Conservation (phyloP, 192 early-diverging fungal genomes). For the Podila epigama region DNA sequence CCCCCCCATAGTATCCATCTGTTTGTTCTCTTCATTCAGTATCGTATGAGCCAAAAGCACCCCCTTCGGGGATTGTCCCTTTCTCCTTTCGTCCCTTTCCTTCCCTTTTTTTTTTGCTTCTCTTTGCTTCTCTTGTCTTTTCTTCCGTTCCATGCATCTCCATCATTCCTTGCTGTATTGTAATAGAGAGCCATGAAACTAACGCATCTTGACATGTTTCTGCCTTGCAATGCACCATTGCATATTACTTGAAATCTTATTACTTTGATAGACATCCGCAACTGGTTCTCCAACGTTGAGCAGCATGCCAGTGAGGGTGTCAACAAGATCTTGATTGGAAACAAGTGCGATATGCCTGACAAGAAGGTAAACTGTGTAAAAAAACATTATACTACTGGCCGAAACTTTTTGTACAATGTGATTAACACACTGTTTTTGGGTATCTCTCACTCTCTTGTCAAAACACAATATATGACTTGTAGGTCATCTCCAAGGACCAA, state of each 20-base stretch:
- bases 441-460: background rate
- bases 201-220: background rate
- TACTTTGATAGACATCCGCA: constrained; percentile 85
- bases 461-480: background rate
- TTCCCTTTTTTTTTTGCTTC: background rate
- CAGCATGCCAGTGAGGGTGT: constrained; percentile 99
- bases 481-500: constrained; percentile 95
- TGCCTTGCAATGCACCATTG: background rate
- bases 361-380: constrained; percentile 69
- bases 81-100: background rate
- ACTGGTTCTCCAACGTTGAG: constrained; percentile 99
- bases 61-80: background rate
- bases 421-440: background rate
- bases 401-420: background rate
- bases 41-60: background rate
- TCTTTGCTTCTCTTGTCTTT: background rate
- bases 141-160: background rate
- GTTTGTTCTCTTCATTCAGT: background rate
- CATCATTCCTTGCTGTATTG: background rate
- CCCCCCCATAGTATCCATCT: no score
- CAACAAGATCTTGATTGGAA: constrained; percentile 98
- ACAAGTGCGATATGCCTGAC: constrained; percentile 99
- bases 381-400: no score
- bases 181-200: background rate
- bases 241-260: background rate